Conservation (phyloP, 2,329 filamentous ascomycete species). For the Raffaelea albimanens region DNA sequence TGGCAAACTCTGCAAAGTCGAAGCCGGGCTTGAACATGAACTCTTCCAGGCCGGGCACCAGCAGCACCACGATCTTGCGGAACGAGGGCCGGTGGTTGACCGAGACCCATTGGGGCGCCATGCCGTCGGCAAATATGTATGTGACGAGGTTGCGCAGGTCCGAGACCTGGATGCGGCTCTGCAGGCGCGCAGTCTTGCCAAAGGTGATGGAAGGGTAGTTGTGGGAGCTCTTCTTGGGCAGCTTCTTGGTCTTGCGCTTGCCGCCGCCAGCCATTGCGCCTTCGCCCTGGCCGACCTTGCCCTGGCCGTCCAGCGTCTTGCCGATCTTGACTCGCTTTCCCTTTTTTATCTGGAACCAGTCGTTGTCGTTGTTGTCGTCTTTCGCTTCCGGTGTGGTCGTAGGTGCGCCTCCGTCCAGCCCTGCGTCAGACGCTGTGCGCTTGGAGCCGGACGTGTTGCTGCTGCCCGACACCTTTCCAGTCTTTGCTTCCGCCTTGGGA, state of each 20-base stretch:
- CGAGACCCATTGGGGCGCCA: conserved; percentile 55
- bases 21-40: conserved; percentile 69
- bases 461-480: too few relatives aligned
- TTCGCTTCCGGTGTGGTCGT: too few relatives aligned
- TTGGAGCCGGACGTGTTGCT: not conserved
- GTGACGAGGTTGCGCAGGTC: conserved; percentile 55
- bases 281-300: conserved; percentile 29
- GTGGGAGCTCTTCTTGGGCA: conserved; percentile 42
- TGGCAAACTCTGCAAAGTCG: conserved; percentile 36
- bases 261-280: conserved; percentile 31
- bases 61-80: conserved; percentile 75
- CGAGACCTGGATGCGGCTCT: conserved; percentile 52
- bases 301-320: conserved; percentile 14
- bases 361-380: conserved; percentile 2
- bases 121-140: conserved; percentile 58
- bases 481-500: too few relatives aligned
- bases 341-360: not conserved
- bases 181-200: conserved; percentile 46
- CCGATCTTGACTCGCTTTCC: not conserved
- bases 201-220: conserved; percentile 54
- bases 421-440: not conserved
- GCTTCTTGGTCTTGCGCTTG: conserved; percentile 51
- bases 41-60: conserved; percentile 86
- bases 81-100: conserved; percentile 54
- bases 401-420: too few relatives aligned